A percentile compares a stretch with the other conserved stretches of the same genome.
phyloP scores from a whole-genome alignment of 192 early-diverging fungal species.

The Backusella australiensis region DNA sequence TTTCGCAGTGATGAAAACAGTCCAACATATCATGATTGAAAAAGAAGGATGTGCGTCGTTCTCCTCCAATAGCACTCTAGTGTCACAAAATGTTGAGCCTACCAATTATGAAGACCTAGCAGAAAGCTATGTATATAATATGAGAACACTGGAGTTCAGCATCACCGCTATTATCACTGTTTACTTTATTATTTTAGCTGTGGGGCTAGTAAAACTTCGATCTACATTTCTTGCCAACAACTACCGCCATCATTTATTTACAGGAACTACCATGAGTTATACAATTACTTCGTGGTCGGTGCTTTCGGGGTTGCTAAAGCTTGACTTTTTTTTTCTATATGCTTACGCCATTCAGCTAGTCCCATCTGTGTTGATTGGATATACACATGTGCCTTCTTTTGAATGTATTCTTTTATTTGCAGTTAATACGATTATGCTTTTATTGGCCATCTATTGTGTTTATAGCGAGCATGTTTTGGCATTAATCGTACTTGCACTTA shows the following conservation, averaged over 20 bases:
- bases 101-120: neutral
- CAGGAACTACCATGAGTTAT: neutral
- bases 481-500: neutral
- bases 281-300: neutral
- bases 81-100: neutral
- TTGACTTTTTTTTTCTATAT: neutral
- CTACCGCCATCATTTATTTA: neutral
- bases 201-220: neutral
- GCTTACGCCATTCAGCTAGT: slow-evolving; percentile 5
- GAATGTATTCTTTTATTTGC: neutral
- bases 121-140: neutral
- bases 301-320: neutral
- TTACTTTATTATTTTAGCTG: neutral
- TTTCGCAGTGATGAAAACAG: slow-evolving; percentile 3
- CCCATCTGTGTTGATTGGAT: neutral
- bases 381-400: neutral
- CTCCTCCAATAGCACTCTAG: neutral
- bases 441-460: neutral
- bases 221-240: neutral
- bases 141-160: slow-evolving; percentile 5
- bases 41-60: neutral
- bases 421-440: neutral
- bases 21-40: slow-evolving; percentile 6
- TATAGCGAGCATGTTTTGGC: neutral
- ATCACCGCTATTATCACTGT: neutral